phyloP scores from a whole-genome alignment of 2,329 filamentous ascomycete species.

The Scedosporium minutisporum region DNA sequence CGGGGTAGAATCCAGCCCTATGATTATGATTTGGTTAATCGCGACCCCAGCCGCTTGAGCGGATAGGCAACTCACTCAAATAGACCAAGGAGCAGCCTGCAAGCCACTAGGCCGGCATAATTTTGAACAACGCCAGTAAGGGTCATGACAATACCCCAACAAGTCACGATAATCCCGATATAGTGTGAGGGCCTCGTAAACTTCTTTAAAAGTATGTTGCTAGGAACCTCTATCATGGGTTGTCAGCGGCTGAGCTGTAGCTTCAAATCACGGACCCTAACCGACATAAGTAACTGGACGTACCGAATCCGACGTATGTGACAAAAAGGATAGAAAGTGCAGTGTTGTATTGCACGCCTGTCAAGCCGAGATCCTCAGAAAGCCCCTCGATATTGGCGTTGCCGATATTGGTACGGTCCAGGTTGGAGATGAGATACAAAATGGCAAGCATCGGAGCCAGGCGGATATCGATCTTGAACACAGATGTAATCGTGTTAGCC shows the following conservation, averaged over 20 bases:
- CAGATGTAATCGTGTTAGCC: neutral
- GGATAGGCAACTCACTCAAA: conserved; percentile 67
- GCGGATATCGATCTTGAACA: conserved; percentile 53
- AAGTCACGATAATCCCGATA: conserved; percentile 9
- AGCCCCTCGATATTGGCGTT: conserved; percentile 61
- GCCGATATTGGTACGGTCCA: conserved; percentile 64
- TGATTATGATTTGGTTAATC: neutral
- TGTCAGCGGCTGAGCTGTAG: neutral
- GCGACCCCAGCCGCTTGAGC: conserved; percentile 32
- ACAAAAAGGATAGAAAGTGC: conserved; percentile 75
- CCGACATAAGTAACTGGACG: neutral
- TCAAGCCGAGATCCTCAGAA: conserved; percentile 50
- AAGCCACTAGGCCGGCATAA: conserved; percentile 67
- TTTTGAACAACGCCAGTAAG: conserved; percentile 70
- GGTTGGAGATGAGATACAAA: conserved; percentile 57
- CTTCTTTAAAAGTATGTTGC: conserved; percentile 24
- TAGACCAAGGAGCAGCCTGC: conserved; percentile 76
- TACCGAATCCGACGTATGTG: conserved; percentile 56
- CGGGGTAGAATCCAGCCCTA: conserved; percentile 16
- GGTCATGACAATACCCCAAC: conserved; percentile 67
- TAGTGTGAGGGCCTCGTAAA: conserved; percentile 36
- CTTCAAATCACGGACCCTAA: no score
- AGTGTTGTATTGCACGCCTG: conserved; percentile 58
- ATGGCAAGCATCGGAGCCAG: conserved; percentile 65
- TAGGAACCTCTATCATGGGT: conserved; percentile 56